A percentile compares a stretch with the other conserved stretches of the same genome.
These are phyloP conservation scores for Talaromyces stipitatus DNA, from an alignment of 495 filamentous ascomycete genomes.

Conservation along the genomic window DNA sequence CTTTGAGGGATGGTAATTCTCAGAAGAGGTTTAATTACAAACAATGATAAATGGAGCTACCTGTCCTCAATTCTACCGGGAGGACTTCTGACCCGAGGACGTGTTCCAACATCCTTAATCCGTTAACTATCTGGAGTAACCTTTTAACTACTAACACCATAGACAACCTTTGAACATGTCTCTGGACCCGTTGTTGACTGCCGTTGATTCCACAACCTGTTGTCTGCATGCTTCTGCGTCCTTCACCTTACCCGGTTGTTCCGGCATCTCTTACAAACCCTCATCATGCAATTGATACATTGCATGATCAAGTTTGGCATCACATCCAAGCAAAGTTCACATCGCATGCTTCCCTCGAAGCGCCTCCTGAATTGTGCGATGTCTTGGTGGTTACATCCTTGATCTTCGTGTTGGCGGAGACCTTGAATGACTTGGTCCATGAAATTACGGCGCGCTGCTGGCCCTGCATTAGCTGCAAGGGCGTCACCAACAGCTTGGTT, in stretches of 20 bases:
- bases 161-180: too few relatives aligned
- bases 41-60: not conserved
- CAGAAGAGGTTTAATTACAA: not conserved
- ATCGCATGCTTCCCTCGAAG: slow-evolving; percentile 8
- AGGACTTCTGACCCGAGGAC: too few relatives aligned
- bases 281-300: slow-evolving; percentile 8
- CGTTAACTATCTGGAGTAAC: too few relatives aligned
- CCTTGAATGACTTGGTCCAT: slow-evolving; percentile 6
- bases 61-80: not conserved
- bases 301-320: slow-evolving; percentile 11
- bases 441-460: not conserved
- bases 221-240: too few relatives aligned
- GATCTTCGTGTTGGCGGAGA: slow-evolving; percentile 6
- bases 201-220: too few relatives aligned
- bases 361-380: slow-evolving; percentile 11
- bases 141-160: too few relatives aligned
- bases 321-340: slow-evolving; percentile 6
- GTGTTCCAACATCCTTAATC: too few relatives aligned
- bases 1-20: slow-evolving; percentile 67
- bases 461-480: not conserved
- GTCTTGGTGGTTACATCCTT: slow-evolving; percentile 10
- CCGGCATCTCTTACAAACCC: slow-evolving; percentile 10
- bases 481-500: not conserved
- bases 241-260: slow-evolving; percentile 6
- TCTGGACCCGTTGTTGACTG: too few relatives aligned